phyloP scores from a whole-genome alignment of 257 asterid genomes.

The Parsonsia alboflavescens region DNA sequence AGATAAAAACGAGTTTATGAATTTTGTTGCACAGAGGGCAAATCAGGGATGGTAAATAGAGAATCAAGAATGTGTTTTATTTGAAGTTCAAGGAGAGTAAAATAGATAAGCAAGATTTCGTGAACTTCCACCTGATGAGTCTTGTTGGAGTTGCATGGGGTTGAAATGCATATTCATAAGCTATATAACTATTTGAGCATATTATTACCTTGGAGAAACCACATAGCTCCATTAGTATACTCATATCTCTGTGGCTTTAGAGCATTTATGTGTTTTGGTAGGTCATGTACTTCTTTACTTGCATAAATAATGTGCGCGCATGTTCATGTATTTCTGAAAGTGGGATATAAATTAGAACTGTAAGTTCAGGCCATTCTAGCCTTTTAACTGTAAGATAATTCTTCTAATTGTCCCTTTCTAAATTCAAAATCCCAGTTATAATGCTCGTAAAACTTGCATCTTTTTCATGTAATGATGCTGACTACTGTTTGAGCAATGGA shows the following conservation, averaged over 20 bases:
- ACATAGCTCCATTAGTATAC: background rate
- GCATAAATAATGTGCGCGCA: background rate
- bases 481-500: conserved; percentile 25
- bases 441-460: background rate
- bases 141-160: background rate
- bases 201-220: background rate
- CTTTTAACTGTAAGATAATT: background rate
- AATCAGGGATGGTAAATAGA: background rate
- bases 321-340: background rate
- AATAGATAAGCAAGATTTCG: background rate
- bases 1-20: background rate
- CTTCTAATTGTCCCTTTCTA: background rate
- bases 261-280: background rate
- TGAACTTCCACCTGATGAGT: background rate
- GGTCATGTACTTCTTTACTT: background rate
- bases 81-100: conserved; percentile 1
- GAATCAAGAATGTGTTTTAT: background rate
- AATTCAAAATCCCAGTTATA: background rate
- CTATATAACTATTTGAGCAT: background rate
- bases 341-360: background rate
- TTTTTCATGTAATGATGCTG: conserved; percentile 13
- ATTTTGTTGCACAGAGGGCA: background rate
- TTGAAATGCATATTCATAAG: background rate
- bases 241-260: background rate
- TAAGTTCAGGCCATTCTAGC: background rate